Evolutionary conservation across 257 asterid species (phyloP), one percentile per base, ranked within the genome.

Genomic region (Verbascum thapsus): DNA sequence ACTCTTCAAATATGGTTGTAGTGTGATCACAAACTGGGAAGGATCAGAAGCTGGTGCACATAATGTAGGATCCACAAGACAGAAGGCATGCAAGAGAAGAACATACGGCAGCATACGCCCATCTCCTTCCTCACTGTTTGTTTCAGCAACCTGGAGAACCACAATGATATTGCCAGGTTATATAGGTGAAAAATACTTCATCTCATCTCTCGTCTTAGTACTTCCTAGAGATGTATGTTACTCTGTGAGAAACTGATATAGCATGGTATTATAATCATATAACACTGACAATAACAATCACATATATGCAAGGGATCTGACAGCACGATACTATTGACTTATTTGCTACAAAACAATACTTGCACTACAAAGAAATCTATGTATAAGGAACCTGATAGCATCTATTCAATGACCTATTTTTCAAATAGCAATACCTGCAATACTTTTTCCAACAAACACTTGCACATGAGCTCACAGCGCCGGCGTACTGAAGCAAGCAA

Each of bases 401-500:
- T 23, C 11, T 34, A 20, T 55, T n/a, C n/a, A n/a, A n/a, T n/a
- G n/a, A n/a, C n/a, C n/a, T n/a, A n/a, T n/a, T n/a, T n/a, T n/a
- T n/a, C n/a, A n/a, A 19, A 66, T 66, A 69, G 55, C 59, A 67
- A 70, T 74, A 94, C 99, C 97, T 83, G 95, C 77, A 94, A 75
- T 67, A 90, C 75, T 68, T 90, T 89, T 81, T 94, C 99, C 82
- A 94, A 68, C 72, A 94, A 75, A 76, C 97, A 87, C 87, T 85
- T 89, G 97, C 99, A 94, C 88, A 94, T 94, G 26, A 89, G 80
- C 80, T 94, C 96, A 60, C 99, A 90, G 58, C 97, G 99, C 71
- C 88, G 79, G 61, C 96, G 97, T 58, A 94, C 97, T 11, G 97
- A 89, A 72, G 97, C 97, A 72, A 85, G 94, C 72, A 91, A 77